phyloP scores from a whole-genome alignment of 169 alveolate genomes.

The Eimeria maxima region DNA sequence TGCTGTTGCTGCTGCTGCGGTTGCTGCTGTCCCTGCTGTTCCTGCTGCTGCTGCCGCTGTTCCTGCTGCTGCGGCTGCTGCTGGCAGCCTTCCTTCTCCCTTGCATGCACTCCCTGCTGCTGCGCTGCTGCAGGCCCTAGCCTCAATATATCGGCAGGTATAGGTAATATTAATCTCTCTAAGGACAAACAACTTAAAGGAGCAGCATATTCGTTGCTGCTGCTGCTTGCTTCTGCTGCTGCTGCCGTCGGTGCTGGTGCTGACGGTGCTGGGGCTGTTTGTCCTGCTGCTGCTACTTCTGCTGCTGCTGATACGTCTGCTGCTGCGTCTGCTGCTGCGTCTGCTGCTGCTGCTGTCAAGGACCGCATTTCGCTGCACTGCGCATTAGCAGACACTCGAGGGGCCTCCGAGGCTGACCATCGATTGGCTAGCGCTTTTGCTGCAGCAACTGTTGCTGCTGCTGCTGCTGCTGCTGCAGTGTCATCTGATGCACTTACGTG shows the following conservation, averaged over 20 bases:
- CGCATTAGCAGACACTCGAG: background rate
- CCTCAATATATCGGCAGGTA: background rate
- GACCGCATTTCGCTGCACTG: background rate
- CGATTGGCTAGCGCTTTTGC: background rate
- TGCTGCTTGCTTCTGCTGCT: conserved; percentile 9
- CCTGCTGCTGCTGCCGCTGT: conserved; percentile 44
- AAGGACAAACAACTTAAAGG: background rate
- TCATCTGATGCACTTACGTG: background rate
- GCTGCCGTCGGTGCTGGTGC: too few relatives aligned
- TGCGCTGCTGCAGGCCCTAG: background rate
- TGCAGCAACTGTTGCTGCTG: conserved; percentile 49
- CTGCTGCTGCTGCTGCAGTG: background rate
- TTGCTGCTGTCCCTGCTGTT: background rate
- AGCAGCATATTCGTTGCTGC: background rate
- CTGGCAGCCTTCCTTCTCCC: too few relatives aligned
- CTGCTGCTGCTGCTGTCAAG: conserved; percentile 17
- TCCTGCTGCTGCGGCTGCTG: background rate
- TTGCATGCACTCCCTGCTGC: background rate
- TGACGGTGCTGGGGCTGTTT: background rate
- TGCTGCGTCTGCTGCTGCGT: background rate
- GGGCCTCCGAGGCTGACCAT: conserved; percentile 7
- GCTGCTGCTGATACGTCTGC: background rate
- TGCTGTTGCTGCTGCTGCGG: background rate
- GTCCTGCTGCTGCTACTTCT: conserved; percentile 18
- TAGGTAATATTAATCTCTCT: conserved; percentile 12